Percentiles rank a stretch among this genome's conserved stretches.
Conservation (phyloP, 2,329 filamentous ascomycete genomes). For the Daldinia eschscholtzii region DNA sequence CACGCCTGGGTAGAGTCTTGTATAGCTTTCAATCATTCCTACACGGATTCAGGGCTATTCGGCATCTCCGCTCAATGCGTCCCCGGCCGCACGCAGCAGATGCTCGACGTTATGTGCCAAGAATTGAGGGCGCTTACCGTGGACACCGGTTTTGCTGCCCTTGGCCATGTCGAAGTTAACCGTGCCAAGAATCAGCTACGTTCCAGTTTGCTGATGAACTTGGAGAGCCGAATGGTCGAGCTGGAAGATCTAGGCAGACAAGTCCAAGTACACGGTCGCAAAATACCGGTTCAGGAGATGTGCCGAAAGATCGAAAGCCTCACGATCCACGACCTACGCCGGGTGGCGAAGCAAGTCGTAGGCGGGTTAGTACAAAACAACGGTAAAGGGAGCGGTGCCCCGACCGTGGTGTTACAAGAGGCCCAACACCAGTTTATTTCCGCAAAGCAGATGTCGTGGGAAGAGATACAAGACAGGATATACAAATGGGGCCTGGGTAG, state of each 20-base stretch:
- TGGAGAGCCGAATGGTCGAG: slow-evolving; percentile 97
- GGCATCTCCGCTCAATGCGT: slow-evolving; percentile 90
- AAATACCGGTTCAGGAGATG: slow-evolving; percentile 94
- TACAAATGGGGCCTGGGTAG: slow-evolving; percentile 84
- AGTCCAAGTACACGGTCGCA: slow-evolving; percentile 95
- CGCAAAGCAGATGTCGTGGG: slow-evolving; percentile 80
- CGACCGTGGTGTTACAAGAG: slow-evolving; percentile 95
- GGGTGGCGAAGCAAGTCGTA: slow-evolving; percentile 84
- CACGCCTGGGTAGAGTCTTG: slow-evolving; percentile 98
- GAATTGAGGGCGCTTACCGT: slow-evolving; percentile 84
- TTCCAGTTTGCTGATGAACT: slow-evolving; percentile 92
- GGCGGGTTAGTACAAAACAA: slow-evolving; percentile 80
- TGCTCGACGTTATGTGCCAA: slow-evolving; percentile 96
- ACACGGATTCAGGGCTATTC: slow-evolving; percentile 95
- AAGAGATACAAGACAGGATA: slow-evolving; percentile 89
- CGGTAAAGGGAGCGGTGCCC: slow-evolving; percentile 84
- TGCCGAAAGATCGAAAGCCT: slow-evolving; percentile 86
- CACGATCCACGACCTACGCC: slow-evolving; percentile 81
- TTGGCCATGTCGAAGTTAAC: slow-evolving; percentile 83
- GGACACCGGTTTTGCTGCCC: slow-evolving; percentile 77
- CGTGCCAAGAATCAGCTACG: slow-evolving; percentile 97
- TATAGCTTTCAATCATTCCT: slow-evolving; percentile 96
- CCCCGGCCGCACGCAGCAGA: slow-evolving; percentile 80
- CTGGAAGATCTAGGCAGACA: slow-evolving; percentile 94
- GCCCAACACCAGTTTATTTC: slow-evolving; percentile 79